Base-by-base conservation (phyloP, 2,329 filamentous ascomycete species). In the Penicillium aurantiogriseum region DNA sequence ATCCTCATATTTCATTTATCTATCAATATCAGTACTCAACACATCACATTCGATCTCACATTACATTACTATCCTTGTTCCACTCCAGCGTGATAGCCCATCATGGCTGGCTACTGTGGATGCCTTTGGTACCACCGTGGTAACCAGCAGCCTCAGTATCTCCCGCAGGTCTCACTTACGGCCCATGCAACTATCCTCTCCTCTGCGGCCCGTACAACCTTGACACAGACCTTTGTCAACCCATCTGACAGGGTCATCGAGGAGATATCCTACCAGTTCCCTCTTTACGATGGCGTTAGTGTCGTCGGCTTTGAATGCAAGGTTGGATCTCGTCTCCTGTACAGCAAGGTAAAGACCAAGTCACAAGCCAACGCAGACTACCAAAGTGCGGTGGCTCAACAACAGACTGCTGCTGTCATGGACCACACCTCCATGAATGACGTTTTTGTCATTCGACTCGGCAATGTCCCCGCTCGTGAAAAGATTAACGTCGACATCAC, bases 281-380 rank as follows among this genome's bases (percentile, higher is more conserved):
- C 89, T 0, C 78, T 92, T 0, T 89, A 88, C 61, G 87, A 90
- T 67, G 88, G 88, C 10, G 85, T 89, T 17, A 87, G 84, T 7
- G 85, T 92, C 0, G 86, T 88, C 8, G 80, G 77, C 4, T 92
- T 91, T 62, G 82, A 78, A 5, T 91, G 87, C 72, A 82, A 77
- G 15, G 79, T 91, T 46, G 86, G 82, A 35, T 74, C 80, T 33
- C 83, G 84, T 21, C 64, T 70, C 13, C 77, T 83, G 17, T 77
- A 78, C 3, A 88, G 89, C 15, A 71, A 87, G 13, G 88, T 91
- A 42, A 86, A 89, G 68, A 85, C 89, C 64, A 85, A 83, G 54
- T 76, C 82, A 11, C 78, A 84, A 51, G 88, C 89, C 1, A 83
- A 80, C 53, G 71, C 80, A 8, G 82, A 80, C 0, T 92, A 85